A percentile compares a stretch with the other conserved stretches of the same genome.
Evolutionary conservation across 768 basidiomycete species (phyloP).

Genomic region (Lepiota venenata): DNA sequence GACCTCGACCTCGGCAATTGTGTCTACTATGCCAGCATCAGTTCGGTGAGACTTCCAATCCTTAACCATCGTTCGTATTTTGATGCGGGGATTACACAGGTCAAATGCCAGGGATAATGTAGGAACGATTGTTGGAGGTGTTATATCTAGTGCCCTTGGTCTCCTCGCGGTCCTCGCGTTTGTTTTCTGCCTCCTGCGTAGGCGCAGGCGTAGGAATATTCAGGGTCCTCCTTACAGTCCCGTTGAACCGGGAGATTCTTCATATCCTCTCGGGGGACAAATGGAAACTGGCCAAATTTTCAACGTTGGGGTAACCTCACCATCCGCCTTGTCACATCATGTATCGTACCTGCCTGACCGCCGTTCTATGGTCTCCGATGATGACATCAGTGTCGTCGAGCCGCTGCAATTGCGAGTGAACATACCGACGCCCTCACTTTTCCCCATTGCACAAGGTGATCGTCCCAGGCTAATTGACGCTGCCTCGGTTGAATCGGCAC

Average conservation of each 20-base stretch:
- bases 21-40: background rate
- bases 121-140: slow-evolving; percentile 1
- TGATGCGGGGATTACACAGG: background rate
- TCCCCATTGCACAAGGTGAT: background rate
- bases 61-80: background rate
- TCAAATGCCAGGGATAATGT: background rate
- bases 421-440: background rate
- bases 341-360: background rate
- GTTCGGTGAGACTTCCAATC: background rate
- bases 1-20: background rate
- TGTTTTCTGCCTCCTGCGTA: background rate
- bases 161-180: background rate
- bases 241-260: background rate
- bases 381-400: background rate
- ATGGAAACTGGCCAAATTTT: background rate
- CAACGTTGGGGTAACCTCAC: background rate
- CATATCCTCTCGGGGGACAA: background rate
- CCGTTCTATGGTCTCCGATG: background rate
- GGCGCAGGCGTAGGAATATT: background rate
- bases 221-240: background rate
- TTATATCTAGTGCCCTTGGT: slow-evolving; percentile 1
- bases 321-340: background rate
- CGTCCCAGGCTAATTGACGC: background rate
- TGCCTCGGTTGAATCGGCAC: background rate
- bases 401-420: background rate